Conservation (phyloP, 169 alveolate species). For the Cytauxzoon felis region DNA sequence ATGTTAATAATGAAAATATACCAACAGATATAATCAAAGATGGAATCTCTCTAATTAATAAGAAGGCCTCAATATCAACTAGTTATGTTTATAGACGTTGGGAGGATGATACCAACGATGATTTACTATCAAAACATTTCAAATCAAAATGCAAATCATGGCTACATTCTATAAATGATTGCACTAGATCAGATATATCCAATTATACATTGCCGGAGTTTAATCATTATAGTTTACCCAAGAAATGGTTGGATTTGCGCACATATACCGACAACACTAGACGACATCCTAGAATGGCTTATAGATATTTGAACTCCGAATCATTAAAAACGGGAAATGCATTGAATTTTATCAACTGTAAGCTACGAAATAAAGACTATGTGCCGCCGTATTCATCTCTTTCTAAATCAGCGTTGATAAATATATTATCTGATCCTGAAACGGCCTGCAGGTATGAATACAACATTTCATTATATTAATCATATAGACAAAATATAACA, state of each 20-base stretch:
- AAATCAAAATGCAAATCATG: constrained; percentile 12
- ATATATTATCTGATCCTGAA: not conserved
- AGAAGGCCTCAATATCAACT: no score
- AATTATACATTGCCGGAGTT: not conserved
- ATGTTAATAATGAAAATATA: not conserved
- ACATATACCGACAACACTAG: not conserved
- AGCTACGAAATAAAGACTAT: not conserved
- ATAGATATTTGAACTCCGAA: constrained; percentile 10
- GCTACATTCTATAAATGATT: not conserved
- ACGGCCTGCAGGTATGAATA: constrained; percentile 4
- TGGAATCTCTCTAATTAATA: no score
- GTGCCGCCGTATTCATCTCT: not conserved
- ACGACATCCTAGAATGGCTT: constrained; percentile 21
- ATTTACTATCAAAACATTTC: not conserved
- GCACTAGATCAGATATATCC: not conserved
- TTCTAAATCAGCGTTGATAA: not conserved
- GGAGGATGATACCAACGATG: not conserved
- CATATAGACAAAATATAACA: not conserved
- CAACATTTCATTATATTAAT: not conserved
- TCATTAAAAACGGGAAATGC: not conserved
- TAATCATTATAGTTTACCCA: not conserved
- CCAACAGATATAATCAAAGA: not conserved
- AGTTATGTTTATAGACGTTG: constrained; percentile 3
- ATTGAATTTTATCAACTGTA: not conserved
- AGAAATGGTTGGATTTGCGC: constrained; percentile 5